These are phyloP conservation scores for Metschnikowia santaceciliae DNA, from an alignment of 805 yeast species.

Conservation along the genomic window DNA sequence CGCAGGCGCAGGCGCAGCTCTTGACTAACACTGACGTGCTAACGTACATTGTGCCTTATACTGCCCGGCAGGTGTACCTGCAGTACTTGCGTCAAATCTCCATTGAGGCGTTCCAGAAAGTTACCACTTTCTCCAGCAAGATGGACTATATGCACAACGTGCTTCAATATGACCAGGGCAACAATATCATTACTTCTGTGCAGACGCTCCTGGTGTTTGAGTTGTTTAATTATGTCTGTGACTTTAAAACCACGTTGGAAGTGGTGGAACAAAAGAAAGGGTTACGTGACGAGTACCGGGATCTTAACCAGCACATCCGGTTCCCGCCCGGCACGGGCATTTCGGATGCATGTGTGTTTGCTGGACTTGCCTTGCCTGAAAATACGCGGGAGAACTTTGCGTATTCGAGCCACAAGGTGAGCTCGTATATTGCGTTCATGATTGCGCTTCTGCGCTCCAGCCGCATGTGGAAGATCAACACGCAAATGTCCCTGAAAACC, in stretches of 20 bases:
- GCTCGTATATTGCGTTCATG: conserved; percentile 16
- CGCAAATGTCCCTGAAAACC: conserved; percentile 23
- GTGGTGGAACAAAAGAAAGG: not conserved
- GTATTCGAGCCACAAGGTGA: conserved; percentile 3
- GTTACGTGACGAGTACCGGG: conserved; percentile 1
- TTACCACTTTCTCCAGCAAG: conserved; percentile 38
- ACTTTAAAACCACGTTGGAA: not conserved
- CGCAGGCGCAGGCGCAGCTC: conserved; percentile 8
- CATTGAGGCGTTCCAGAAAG: conserved; percentile 34
- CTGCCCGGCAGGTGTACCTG: conserved; percentile 30
- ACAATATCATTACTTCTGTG: conserved; percentile 28
- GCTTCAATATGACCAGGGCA: conserved; percentile 38
- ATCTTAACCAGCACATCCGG: not conserved
- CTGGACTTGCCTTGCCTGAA: conserved; percentile 6
- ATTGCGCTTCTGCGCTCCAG: conserved; percentile 11
- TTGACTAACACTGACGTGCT: conserved; percentile 31
- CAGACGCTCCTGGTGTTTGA: conserved; percentile 34
- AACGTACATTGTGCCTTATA: conserved; percentile 34
- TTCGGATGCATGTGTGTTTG: not conserved
- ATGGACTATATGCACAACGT: conserved; percentile 45
- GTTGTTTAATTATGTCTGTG: conserved; percentile 19
- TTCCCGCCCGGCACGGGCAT: not conserved
- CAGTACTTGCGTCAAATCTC: conserved; percentile 27
- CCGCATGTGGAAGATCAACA: conserved; percentile 22
- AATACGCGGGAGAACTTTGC: conserved; percentile 2